Percentiles rank a stretch among this genome's conserved stretches.
phyloP scores from a whole-genome alignment of 2,329 filamentous ascomycete genomes.

The Diaporthe sp. region DNA sequence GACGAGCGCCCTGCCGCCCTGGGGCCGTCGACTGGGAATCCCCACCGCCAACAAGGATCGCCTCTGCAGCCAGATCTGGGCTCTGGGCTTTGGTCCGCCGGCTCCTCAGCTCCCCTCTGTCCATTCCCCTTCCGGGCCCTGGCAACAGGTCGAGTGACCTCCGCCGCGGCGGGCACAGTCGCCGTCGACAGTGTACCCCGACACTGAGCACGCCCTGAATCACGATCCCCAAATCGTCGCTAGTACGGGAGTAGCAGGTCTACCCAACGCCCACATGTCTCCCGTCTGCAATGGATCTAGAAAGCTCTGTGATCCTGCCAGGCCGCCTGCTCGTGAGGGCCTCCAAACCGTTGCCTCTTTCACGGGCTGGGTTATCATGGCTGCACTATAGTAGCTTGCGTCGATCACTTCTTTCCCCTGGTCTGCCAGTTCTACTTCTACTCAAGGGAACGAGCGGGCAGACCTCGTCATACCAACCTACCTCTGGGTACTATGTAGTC shows the following conservation, averaged over 20 bases:
- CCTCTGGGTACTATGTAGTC: neutral
- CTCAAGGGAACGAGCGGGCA: slow-evolving; percentile 3
- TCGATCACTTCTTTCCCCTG: slow-evolving; percentile 10
- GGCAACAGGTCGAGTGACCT: slow-evolving; percentile 37
- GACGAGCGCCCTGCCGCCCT: slow-evolving; percentile 17
- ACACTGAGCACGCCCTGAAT: slow-evolving; percentile 12
- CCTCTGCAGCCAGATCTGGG: slow-evolving; percentile 32
- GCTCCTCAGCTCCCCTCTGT: neutral
- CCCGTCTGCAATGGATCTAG: slow-evolving; percentile 3
- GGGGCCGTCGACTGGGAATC: slow-evolving; percentile 17
- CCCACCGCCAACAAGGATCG: slow-evolving; percentile 35
- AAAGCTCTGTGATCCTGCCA: slow-evolving; percentile 12
- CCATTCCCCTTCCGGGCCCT: slow-evolving; percentile 20
- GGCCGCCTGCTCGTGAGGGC: neutral
- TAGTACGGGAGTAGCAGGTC: slow-evolving; percentile 24
- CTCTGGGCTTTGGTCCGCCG: neutral
- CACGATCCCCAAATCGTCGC: slow-evolving; percentile 30
- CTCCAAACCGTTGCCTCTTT: slow-evolving; percentile 15
- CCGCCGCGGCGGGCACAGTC: neutral
- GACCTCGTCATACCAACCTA: neutral
- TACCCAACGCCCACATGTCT: slow-evolving; percentile 1
- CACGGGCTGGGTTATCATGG: neutral
- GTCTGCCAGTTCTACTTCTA: neutral
- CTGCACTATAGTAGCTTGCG: neutral
- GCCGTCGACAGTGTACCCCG: slow-evolving; percentile 11